Evolutionary conservation across 2,329 filamentous ascomycete genomes (phyloP), one percentile per base, ranked within the genome.

Genomic region (Gnomoniopsis smithogilvyi): DNA sequence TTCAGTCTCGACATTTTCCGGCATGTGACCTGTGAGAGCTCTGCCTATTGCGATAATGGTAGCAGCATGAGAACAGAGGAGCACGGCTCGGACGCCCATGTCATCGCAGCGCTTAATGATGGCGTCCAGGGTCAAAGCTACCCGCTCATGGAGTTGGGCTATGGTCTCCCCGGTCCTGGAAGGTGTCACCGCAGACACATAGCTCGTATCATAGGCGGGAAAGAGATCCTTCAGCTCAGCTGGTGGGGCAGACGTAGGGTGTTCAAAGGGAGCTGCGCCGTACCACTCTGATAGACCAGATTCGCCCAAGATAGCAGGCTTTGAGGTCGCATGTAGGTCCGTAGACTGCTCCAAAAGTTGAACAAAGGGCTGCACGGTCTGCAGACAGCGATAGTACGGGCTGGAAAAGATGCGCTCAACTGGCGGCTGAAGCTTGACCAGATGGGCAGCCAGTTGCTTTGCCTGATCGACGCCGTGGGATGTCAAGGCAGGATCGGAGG

Each of bases 51-150:
- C 89, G 70, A 99, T 97, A 67, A 98, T 83, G 12, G 88, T 86
- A 3, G 95, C 95, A 1, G 95, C 95, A 76, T 99, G 95, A 1
- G 91, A 89, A 74, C 91, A 96, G 43, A 99, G 80, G 45, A 97
- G 73, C 24, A 96, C 80, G 0, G 90, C 82, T 66, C 83, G 85
- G 43, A 83, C 78, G n/a, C 86, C 84, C 51, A 89, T 80, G n/a
- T 74, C 72, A 69, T 97, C 92, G 60, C 91, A 86, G 55, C 85
- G 81, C 30, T 82, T 79, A 65, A 97, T 88, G 65, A 97, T 85
- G 50, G 81, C 81, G 47, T 83, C 77, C 46, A 96, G 75, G 2
- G 88, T 84, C 49, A 84, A 85, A 3, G 90, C 89, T 30, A 94
- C 80, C 43, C 95, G 87, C 67, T 91, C 82, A 71, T 98, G 93